A percentile compares a stretch with the other conserved stretches of the same genome.
These are phyloP conservation scores for Solanum dulcamara DNA, from an alignment of 257 asterid genomes.

Conservation along the genomic window DNA sequence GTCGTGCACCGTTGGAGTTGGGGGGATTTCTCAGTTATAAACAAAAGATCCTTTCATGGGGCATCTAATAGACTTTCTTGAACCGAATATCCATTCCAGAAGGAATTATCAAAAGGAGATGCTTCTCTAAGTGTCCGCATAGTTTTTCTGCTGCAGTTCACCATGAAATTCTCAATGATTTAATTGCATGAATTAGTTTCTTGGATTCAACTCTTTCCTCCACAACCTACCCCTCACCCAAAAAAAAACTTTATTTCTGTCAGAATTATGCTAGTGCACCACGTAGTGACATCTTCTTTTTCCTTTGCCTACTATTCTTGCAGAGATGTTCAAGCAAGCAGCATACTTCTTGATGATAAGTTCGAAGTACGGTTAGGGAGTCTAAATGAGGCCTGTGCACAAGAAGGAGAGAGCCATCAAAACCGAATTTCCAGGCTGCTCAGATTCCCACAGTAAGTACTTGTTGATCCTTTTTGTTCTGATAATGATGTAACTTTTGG, in stretches of 20 bases:
- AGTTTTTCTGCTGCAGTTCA: neutral
- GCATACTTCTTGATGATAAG: slow-evolving; percentile 94
- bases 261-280: neutral
- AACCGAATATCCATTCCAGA: neutral
- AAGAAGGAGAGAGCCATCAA: slow-evolving; percentile 75
- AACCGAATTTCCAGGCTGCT: slow-evolving; percentile 58
- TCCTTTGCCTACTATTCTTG: neutral
- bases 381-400: slow-evolving; percentile 73
- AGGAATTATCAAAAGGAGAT: neutral
- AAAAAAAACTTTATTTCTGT: neutral
- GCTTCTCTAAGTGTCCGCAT: neutral
- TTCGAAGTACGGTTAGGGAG: slow-evolving; percentile 95
- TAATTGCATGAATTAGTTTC: neutral
- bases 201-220: neutral
- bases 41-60: neutral
- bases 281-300: neutral
- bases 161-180: neutral
- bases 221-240: neutral
- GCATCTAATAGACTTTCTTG: neutral
- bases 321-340: slow-evolving; percentile 96
- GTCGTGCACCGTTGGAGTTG: neutral
- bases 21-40: neutral
- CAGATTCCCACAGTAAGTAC: slow-evolving; percentile 79
- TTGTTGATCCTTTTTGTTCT: neutral
- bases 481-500: neutral